Conservation (phyloP, 345 rosid genomes). For the Mangifera indica region DNA sequence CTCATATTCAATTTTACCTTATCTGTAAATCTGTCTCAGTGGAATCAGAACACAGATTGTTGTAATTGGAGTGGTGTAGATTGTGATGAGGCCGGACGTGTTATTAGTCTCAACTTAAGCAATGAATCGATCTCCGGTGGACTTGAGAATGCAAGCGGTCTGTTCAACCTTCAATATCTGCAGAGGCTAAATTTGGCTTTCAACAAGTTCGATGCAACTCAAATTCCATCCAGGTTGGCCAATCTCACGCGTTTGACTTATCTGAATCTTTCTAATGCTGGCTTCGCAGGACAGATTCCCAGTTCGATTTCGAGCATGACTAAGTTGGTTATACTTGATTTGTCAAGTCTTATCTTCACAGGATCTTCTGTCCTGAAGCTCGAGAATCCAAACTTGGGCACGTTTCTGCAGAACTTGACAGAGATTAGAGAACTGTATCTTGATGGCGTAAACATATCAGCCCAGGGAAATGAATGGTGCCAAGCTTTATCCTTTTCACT, state of each 20-base stretch:
- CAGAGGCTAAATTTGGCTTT: slow-evolving; percentile 21
- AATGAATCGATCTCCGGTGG: slow-evolving; percentile 23
- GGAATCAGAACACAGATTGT: slow-evolving; percentile 26
- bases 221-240: slow-evolving; percentile 12
- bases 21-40: not conserved
- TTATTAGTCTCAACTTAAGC: slow-evolving; percentile 31
- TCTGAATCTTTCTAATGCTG: slow-evolving; percentile 44
- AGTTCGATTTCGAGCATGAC: slow-evolving; percentile 23
- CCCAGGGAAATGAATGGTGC: slow-evolving; percentile 29
- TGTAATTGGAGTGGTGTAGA: slow-evolving; percentile 25
- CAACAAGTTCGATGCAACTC: slow-evolving; percentile 1
- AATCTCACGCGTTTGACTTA: slow-evolving; percentile 11
- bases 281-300: slow-evolving; percentile 43
- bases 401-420: slow-evolving; percentile 20
- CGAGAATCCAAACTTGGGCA: slow-evolving; percentile 26
- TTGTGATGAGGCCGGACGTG: slow-evolving; percentile 21
- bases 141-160: slow-evolving; percentile 16
- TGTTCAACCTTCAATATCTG: slow-evolving; percentile 28
- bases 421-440: slow-evolving; percentile 26
- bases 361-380: slow-evolving; percentile 11
- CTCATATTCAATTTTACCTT: not conserved
- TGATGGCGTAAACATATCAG: slow-evolving; percentile 32
- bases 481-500: slow-evolving; percentile 23
- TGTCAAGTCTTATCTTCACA: not conserved
- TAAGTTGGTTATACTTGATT: slow-evolving; percentile 36